Base-by-base conservation (phyloP, 495 filamentous ascomycete species). In the Penicillium diatomitis region DNA sequence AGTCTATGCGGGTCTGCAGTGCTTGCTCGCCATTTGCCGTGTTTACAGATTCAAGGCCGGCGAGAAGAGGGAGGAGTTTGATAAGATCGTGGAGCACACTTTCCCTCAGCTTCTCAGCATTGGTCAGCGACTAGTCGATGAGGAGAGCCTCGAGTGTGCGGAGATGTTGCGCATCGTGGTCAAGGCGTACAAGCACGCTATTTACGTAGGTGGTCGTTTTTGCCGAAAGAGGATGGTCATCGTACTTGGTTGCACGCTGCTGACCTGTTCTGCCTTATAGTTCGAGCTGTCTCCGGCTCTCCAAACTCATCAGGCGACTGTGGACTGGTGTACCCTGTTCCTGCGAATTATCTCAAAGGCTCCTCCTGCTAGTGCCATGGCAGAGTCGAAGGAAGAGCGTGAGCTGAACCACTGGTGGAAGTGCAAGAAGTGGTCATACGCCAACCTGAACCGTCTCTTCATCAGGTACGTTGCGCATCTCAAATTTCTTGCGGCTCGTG, bases 361-460 rank as follows among this genome's bases (percentile, higher is more conserved):
- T 32, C 82, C 86, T 44, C 92, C 92, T 0, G 76, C 82, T 37
- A 81, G 71, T 52, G 82, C 88, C 5, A 82, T 97, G 76, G 62
- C 74, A 44, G 90, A 95, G 38, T 88, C 95, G 39, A 70, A 85
- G 38, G 81, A 87, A 12, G 94, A 97, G 60, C 80, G 94, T 30
- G 94, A 96, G 64, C 76, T 80, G 47, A 90, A 95, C 63, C 88
- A 96, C 63, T 98, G 92, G 90, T 98, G 92, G 91, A 98, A 97
- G 76, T 86, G 89, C 46, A 98, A 97, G 85, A 98, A 97, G 68
- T 97, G 92, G 94, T 85, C 91, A 5, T 97, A 96, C 64, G 91
- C 88, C 55, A 97, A 96, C 68, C 72, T 98, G 47, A 98, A 98
- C 67, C 79, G 92, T 53, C 79, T 97, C 8, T 98, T 90, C 65